phyloP scores from a whole-genome alignment of 495 filamentous ascomycete genomes.

The Daldinia decipiens region DNA sequence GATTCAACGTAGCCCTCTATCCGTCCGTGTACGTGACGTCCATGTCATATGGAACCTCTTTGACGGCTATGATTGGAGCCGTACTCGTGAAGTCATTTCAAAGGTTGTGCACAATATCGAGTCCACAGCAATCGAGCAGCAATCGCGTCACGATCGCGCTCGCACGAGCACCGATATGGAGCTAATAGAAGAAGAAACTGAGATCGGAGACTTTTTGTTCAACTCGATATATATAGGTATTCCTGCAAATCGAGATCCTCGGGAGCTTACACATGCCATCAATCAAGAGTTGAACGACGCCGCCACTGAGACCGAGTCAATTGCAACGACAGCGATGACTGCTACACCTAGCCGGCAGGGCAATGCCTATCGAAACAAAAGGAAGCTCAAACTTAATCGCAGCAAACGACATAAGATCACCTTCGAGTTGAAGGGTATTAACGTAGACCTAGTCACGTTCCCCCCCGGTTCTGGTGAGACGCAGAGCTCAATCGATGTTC shows the following conservation, averaged over 20 bases:
- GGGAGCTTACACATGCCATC: constrained; percentile 81
- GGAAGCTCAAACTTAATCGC: constrained; percentile 77
- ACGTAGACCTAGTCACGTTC: constrained; percentile 84
- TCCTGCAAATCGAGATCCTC: constrained; percentile 83
- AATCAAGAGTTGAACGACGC: constrained; percentile 88
- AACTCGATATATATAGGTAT: constrained; percentile 99
- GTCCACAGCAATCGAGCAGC: constrained; percentile 77
- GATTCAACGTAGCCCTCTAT: constrained; percentile 74
- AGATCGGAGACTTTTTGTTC: constrained; percentile 95
- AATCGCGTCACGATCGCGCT: constrained; percentile 56
- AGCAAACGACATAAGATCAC: constrained; percentile 95
- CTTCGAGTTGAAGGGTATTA: constrained; percentile 89
- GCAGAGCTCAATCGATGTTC: constrained; percentile 84
- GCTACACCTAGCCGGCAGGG: constrained; percentile 66
- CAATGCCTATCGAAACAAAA: constrained; percentile 57
- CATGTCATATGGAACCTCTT: constrained; percentile 98
- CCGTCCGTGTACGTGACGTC: constrained; percentile 81
- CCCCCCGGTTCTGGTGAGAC: constrained; percentile 81
- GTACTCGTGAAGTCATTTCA: constrained; percentile 84
- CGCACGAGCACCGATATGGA: constrained; percentile 62
- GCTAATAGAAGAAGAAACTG: constrained; percentile 79
- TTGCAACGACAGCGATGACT: constrained; percentile 76
- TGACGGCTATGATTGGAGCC: constrained; percentile 96
- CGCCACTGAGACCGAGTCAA: constrained; percentile 86
- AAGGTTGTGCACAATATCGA: constrained; percentile 90